Base-by-base conservation (phyloP, 805 yeast genomes). In the Helenozyma baotianmanensis region DNA sequence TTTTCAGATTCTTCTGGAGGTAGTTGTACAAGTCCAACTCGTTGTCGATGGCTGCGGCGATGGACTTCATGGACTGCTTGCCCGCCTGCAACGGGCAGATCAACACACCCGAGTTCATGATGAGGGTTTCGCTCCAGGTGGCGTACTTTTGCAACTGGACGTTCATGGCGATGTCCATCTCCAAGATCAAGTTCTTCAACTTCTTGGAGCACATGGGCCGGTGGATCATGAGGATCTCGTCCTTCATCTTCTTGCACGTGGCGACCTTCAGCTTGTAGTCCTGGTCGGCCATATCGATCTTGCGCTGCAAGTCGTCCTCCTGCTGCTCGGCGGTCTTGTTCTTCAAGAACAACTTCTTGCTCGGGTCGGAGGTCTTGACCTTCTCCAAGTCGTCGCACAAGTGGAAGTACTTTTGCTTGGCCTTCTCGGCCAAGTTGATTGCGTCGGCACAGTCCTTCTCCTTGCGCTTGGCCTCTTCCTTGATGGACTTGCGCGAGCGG, bases 71-170 rank as follows among this genome's bases (percentile, higher is more conserved):
- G 4, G 96, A 80, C n/a, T 61, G 58, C 35, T 72, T 72, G 14
- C 48, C 51, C 13, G 64, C 50, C n/a, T 67, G 66, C 30, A 90
- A 62, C 2, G 97, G 97, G 29, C 82, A 65, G 4, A 92, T 70
- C 39, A 83, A 77, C 25, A 88, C 82, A 17, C 97, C 97, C 13
- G 84, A 72, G 50, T 89, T 88, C 62, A 92, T 73, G 12, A 85
- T 72, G 36, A 84, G 70, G 14, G 86, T 84, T 60, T 90, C 97
- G 32, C 80, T 76, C 71, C 86, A 82, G 19, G 90, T 84, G 3
- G 97, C 81, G 56, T 82, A 90, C 53, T 88, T 87, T 48, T 85
- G 90, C 35, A 92, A 65, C 58, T 90, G 96, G 32, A 89, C 76
- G 40, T 86, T 77, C 70, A 90, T 65, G 8, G 97, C 97, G 30